These are phyloP conservation scores for Ceriops zippeliana DNA, from an alignment of 345 rosid genomes.

Conservation along the genomic window DNA sequence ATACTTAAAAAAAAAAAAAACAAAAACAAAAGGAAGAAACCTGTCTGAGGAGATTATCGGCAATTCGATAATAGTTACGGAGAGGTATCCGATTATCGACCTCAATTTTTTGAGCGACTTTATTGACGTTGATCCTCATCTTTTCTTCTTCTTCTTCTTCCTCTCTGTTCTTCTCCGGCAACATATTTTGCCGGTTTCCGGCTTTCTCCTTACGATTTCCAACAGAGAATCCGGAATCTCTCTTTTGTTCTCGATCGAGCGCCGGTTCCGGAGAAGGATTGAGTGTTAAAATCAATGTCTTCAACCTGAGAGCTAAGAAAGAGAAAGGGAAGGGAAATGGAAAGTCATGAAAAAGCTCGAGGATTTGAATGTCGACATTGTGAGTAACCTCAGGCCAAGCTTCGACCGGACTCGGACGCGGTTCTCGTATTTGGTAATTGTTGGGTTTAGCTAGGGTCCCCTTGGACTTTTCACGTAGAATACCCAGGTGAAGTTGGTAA, in stretches of 20 bases:
- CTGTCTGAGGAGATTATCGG: constrained; percentile 93
- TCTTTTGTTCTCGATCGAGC: neutral
- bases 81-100: constrained; percentile 85
- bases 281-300: neutral
- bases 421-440: too few relatives aligned
- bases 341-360: neutral
- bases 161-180: neutral
- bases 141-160: neutral
- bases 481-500: too few relatives aligned
- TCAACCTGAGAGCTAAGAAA: constrained; percentile 20
- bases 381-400: neutral
- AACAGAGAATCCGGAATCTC: neutral
- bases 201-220: neutral
- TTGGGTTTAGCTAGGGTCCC: too few relatives aligned
- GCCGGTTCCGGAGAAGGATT: too few relatives aligned
- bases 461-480: too few relatives aligned
- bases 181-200: neutral
- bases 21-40: constrained; percentile 19
- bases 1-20: constrained; percentile 1
- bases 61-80: constrained; percentile 74
- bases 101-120: constrained; percentile 57
- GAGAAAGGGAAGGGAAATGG: neutral
- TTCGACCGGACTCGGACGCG: neutral
- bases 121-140: constrained; percentile 62
- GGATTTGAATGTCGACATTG: constrained; percentile 27